Base-by-base conservation (phyloP, 305 asterid genomes). In the Andrographis paniculata region DNA sequence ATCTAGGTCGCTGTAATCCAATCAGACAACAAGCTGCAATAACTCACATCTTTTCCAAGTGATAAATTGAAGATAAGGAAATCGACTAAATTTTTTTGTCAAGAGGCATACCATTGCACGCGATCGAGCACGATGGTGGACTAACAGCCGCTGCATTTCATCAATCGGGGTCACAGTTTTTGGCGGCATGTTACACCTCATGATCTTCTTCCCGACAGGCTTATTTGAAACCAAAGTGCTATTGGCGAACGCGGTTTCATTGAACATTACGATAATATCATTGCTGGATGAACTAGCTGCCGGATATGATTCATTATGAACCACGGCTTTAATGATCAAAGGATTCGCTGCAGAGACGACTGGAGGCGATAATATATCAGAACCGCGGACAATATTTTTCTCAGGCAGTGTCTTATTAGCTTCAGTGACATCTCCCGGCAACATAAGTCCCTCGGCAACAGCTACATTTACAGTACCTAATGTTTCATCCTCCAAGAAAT, bases 111-210 rank as follows among this genome's bases (percentile, higher is more conserved):
- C 97, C 95, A 79, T 75, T 66, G 95, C 93, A 60, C 81, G 89
- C 18, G 95, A 88, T 59, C 76, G 87, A 61, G 87, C 87, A 45
- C 82, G 95, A 54, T 79, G 62, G 5, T 70, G 72, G 63, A 65
- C 70, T 49, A 88, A 67, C 63, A 88, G 35, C 36, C 30, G 65
- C 61, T 88, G 78, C 97, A 88, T 81, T 65, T 88, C 82, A 50
- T 45, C 14, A 49, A 78, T 56, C 21, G 62, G 53, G 17, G 73
- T 81, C 22, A 88, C 72, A 24, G 78, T 73, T 66, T 81, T 88
- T 16, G 97, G 97, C 1, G 95, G 97, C 84, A 79, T 79, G 24
- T 78, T 68, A 74, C 84, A 81, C 60, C 74, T 73, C 94, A 88
- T n/a, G n/a, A n/a, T 84, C 71, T 77, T 79, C 82, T 68, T 88